Base-by-base conservation (phyloP, 2,329 filamentous ascomycete species). In the Nannizzia gypsea region DNA sequence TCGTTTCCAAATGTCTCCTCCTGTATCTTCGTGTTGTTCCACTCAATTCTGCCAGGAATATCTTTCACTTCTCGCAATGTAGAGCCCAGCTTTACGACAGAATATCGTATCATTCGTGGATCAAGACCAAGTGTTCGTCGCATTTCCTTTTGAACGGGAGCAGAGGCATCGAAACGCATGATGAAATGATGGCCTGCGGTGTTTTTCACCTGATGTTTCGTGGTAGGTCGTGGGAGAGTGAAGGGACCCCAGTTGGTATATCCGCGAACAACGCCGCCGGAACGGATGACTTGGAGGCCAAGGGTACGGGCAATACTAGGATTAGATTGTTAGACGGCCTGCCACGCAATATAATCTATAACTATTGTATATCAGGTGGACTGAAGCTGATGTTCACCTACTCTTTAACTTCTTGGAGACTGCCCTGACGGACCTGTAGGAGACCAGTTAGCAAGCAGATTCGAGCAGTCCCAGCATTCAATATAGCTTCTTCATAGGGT, bases 241-340 rank as follows among this genome's bases (percentile, higher is more conserved):
- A 93, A 96, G 67, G 88, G 82, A 71, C 93, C 93, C 93, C 93
- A 99, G 81, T 99, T 99, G 67, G 86, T 86, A 71, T 95, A 81
- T 71, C 90, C 90, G 67, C 93, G 90, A 70, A 99, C 84, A 60
- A 96, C 91, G 74, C 93, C 93, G 72, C 88, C 87, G 66, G 86
- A 83, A 67, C 83, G 81, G 68, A 99, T 87, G 71, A 99, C 82
- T 64, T 92, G 82, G 66, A 86, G 84, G 67, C 92, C 92, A 65
- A 90, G 84, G 59, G 89, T 89, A 69, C 87, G 84, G 72, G 90
- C 90, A 76, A 97, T 95, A 80, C 90, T 96, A 68, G 15, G 24
- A 31, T n/a, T 1, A 3, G 9, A 20, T 40, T 58, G 22, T 50
- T 62, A 42, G 22, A 38, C 8, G 62, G 5, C 26, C 9, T 15